Evolutionary conservation across 306 rosid genomes (phyloP), one percentile per base, ranked within the genome.

Genomic region (Vachellia collinsii): DNA sequence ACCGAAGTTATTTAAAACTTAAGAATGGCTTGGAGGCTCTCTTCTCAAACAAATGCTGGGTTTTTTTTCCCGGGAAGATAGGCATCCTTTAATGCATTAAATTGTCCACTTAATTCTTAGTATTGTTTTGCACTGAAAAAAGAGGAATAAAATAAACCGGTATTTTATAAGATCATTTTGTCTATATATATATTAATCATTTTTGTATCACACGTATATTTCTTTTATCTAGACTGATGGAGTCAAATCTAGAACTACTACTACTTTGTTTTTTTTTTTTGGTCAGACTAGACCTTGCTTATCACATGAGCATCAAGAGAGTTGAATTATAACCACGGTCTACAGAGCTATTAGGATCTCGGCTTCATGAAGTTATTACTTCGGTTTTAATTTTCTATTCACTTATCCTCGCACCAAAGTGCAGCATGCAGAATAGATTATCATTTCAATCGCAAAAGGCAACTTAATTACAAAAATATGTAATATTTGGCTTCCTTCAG

Each of bases 401-500:
- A 20, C 23, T 22, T 58, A 22, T 58, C 36, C 34, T 58, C 37
- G 14, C 64, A 23, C 12, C 64, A 71, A 44, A 70, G 12, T 17
- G 46, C 82, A 23, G 20, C 76, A 64, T 79, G 63, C 63, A 19
- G 34, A 20, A 3, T 20, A 56, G 63, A 56, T 4, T 41, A 34
- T 76, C 71, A 43, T 56, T n/a, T 16, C 46, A 59, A n/a, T 19
- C 46, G 8, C 63, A n/a, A 43, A 56, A 50, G 2, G 4, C 36
- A 42, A 20, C 36, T 20, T 50, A 19, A 34, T 50, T 16, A 50
- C 46, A 39, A 34, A 8, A 54, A 22, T 42, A 29, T 34, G 70
- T 67, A 67, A 78, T 34, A 20, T 22, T 47, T 72, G 53, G 77
- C 77, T 77, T 80, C 78, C 51, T 37, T 39, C 54, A 67, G 70